These are phyloP conservation scores for Annulohypoxylon truncatum DNA, from an alignment of 2,329 filamentous ascomycete species.

Conservation along the genomic window DNA sequence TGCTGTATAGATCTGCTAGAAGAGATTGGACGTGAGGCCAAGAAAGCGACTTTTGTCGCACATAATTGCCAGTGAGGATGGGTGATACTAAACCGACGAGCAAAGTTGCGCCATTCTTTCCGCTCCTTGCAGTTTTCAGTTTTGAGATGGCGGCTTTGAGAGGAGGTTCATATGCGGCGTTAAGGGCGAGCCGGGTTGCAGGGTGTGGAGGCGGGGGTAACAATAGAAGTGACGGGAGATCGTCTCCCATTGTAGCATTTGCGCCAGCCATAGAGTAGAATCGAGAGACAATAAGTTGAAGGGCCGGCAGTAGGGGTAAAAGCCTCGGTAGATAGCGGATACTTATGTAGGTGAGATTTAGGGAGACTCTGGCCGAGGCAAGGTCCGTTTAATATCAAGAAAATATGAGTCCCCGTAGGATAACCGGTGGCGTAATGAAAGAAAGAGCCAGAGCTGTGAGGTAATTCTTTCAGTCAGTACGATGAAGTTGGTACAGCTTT, in stretches of 20 bases:
- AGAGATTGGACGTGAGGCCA: constrained; percentile 80
- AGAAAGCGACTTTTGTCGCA: constrained; percentile 63
- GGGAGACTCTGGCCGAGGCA: not conserved
- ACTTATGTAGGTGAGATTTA: not conserved
- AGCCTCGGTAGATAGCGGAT: not conserved
- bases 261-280: not conserved
- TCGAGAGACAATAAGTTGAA: not conserved
- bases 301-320: not conserved
- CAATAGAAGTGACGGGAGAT: constrained; percentile 67
- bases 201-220: constrained; percentile 72
- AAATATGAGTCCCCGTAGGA: constrained; percentile 7
- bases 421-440: constrained; percentile 18
- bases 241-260: constrained; percentile 33
- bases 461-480: constrained; percentile 20
- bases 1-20: constrained; percentile 80
- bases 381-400: not conserved
- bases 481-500: not conserved
- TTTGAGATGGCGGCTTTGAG: constrained; percentile 65
- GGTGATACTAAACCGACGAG: constrained; percentile 71
- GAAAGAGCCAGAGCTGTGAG: constrained; percentile 6
- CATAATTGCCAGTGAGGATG: constrained; percentile 65
- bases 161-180: constrained; percentile 69
- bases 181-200: constrained; percentile 62
- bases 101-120: constrained; percentile 53
- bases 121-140: constrained; percentile 54